Percentiles rank a stretch among this genome's conserved stretches.
Evolutionary conservation across 2,329 filamentous ascomycete species (phyloP).

Genomic region (Talaromyces sp.): DNA sequence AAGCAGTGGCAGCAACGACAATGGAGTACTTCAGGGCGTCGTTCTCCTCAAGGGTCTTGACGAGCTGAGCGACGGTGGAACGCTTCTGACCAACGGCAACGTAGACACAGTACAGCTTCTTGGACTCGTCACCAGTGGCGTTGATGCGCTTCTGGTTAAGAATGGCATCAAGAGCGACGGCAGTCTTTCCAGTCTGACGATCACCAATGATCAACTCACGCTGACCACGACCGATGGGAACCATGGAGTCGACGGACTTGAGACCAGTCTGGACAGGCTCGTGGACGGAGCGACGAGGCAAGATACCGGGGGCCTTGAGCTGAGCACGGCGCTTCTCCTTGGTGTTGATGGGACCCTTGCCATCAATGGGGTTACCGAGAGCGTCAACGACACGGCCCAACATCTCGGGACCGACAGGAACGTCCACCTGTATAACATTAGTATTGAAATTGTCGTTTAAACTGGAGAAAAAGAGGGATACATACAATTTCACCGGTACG

Average conservation of each 20-base stretch:
- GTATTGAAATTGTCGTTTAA: neutral
- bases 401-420: constrained; percentile 86
- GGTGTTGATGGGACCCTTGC: constrained; percentile 95
- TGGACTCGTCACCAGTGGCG: constrained; percentile 73
- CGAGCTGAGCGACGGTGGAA: constrained; percentile 97
- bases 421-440: constrained; percentile 66
- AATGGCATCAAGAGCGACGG: constrained; percentile 94
- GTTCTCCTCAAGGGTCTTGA: constrained; percentile 99
- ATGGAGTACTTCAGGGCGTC: constrained; percentile 98
- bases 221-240: constrained; percentile 98
- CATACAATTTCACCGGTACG: constrained; percentile 98
- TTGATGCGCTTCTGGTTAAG: constrained; percentile 99
- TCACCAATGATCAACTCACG: constrained; percentile 99
- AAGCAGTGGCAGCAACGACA: constrained; percentile 91
- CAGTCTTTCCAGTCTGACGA: constrained; percentile 99
- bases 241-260: constrained; percentile 99
- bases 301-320: constrained; percentile 97
- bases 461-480: constrained; percentile 19
- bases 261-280: constrained; percentile 99
- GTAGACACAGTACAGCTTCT: constrained; percentile 99
- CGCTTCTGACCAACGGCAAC: constrained; percentile 99
- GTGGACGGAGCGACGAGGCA: constrained; percentile 94
- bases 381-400: constrained; percentile 98
- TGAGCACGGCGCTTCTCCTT: constrained; percentile 91
- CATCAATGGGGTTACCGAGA: constrained; percentile 98